Evolutionary conservation across 2,329 filamentous ascomycete genomes (phyloP).

Genomic region (Penicillium griseofulvum): DNA sequence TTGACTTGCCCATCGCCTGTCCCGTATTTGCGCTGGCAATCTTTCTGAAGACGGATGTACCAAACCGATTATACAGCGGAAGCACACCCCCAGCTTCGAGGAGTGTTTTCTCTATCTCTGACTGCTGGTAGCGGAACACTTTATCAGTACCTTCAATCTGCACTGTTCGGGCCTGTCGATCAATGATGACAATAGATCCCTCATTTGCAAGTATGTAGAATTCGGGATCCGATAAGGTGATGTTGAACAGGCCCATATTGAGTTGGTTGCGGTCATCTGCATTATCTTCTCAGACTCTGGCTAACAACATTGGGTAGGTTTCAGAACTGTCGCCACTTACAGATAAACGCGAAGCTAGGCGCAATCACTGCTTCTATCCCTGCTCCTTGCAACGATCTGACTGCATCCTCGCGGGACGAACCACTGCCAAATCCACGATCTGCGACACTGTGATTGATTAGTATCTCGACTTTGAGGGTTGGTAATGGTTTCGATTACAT

Average conservation of each 20-base stretch:
- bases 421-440: constrained; percentile 47
- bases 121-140: constrained; percentile 6
- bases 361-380: constrained; percentile 46
- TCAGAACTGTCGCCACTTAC: background rate
- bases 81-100: constrained; percentile 7
- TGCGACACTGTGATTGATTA: constrained; percentile 31
- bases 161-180: constrained; percentile 13
- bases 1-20: background rate
- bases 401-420: constrained; percentile 46
- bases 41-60: background rate
- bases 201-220: constrained; percentile 41
- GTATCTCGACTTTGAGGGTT: background rate
- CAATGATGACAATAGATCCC: constrained; percentile 37
- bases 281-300: background rate
- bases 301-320: background rate
- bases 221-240: constrained; percentile 37
- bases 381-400: constrained; percentile 38
- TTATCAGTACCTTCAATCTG: background rate
- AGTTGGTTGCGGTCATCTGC: constrained; percentile 43
- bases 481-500: constrained; percentile 18
- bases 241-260: constrained; percentile 43
- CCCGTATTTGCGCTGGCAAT: background rate
- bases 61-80: constrained; percentile 8
- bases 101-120: constrained; percentile 5
- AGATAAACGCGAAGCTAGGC: constrained; percentile 47